These are phyloP conservation scores for Triangularia verruculosa DNA, from an alignment of 2,329 filamentous ascomycete genomes.

Conservation along the genomic window DNA sequence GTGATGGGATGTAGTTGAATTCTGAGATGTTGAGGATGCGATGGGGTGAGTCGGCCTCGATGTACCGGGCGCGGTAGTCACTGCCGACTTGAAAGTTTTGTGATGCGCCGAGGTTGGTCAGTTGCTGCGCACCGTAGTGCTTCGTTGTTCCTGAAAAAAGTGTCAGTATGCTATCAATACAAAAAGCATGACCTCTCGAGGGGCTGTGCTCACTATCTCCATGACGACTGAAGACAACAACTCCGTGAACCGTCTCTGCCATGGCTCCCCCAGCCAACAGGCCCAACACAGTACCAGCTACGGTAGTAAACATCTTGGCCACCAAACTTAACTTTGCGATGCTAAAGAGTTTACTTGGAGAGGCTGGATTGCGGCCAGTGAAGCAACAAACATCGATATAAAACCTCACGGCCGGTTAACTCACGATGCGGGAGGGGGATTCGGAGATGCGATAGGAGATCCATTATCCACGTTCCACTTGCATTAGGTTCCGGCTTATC, in stretches of 20 bases:
- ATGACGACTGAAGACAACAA: slow-evolving; percentile 86
- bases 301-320: not conserved
- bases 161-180: not conserved
- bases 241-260: slow-evolving; percentile 71
- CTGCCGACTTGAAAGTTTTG: slow-evolving; percentile 70
- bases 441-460: not conserved
- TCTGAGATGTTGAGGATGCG: slow-evolving; percentile 65
- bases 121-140: slow-evolving; percentile 58
- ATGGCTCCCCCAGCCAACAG: slow-evolving; percentile 29
- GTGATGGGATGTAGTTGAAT: slow-evolving; percentile 63
- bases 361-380: not conserved
- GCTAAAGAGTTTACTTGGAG: not conserved
- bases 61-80: slow-evolving; percentile 76
- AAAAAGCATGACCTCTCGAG: not conserved
- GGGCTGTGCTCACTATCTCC: slow-evolving; percentile 64
- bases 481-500: not conserved
- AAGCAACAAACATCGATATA: not conserved
- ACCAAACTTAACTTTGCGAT: not conserved
- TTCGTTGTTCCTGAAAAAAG: slow-evolving; percentile 56
- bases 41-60: slow-evolving; percentile 55
- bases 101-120: slow-evolving; percentile 77
- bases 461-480: not conserved
- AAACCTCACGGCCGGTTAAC: not conserved
- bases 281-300: slow-evolving; percentile 18
- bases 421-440: not conserved